phyloP scores from a whole-genome alignment of 1,284 basidiomycete genomes.

The Papiliotrema laurentii region DNA sequence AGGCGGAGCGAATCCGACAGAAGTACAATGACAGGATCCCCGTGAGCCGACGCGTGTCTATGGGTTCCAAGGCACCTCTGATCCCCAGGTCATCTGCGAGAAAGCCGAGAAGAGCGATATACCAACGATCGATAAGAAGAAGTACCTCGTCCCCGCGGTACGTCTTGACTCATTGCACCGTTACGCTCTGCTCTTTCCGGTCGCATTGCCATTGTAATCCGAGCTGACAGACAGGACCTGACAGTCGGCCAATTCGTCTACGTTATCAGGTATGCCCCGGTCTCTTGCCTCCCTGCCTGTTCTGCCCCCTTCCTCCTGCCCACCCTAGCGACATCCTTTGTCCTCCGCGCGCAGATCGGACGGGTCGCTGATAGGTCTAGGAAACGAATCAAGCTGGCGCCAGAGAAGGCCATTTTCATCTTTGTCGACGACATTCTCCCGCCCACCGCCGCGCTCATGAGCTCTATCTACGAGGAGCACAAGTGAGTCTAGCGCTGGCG shows the following conservation, averaged over 20 bases:
- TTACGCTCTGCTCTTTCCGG: conserved; percentile 50
- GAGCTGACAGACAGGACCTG: conserved; percentile 62
- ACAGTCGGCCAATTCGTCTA: conserved; percentile 99
- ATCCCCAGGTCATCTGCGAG: conserved; percentile 90
- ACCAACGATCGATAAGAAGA: conserved; percentile 99
- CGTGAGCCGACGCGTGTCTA: conserved; percentile 53
- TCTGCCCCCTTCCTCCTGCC: background rate
- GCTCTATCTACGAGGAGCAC: conserved; percentile 98
- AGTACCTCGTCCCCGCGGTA: conserved; percentile 96
- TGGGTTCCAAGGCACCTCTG: background rate
- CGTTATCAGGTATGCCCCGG: conserved; percentile 64
- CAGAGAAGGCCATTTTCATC: conserved; percentile 99
- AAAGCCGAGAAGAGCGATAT: conserved; percentile 99
- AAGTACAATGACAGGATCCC: conserved; percentile 99
- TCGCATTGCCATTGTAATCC: background rate
- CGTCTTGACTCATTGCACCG: conserved; percentile 76
- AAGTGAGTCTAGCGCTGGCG: conserved; percentile 60
- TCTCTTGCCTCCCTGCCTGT: background rate
- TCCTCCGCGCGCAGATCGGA: background rate
- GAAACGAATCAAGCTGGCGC: conserved; percentile 99
- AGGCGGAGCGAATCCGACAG: conserved; percentile 87
- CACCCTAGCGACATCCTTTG: background rate
- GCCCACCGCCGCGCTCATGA: conserved; percentile 97
- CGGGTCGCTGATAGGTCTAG: conserved; percentile 41
- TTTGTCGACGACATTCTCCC: conserved; percentile 98